A percentile compares a stretch with the other conserved stretches of the same genome.
phyloP scores from a whole-genome alignment of 2,329 filamentous ascomycete species.

The Colletotrichum acutatum region DNA sequence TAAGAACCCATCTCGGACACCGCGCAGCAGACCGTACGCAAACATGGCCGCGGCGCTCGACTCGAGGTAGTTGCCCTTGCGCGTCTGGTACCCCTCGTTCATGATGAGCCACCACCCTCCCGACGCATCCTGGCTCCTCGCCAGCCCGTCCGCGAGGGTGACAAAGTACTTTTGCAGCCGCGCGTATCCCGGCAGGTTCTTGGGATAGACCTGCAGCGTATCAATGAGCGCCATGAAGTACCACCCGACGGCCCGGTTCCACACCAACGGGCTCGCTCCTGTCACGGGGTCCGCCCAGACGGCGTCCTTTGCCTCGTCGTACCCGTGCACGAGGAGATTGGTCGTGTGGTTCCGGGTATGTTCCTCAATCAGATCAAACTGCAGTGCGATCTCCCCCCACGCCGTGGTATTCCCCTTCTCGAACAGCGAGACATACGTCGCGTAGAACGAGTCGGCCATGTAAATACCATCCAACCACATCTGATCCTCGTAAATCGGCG shows the following conservation, averaged over 20 bases:
- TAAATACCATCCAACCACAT: constrained; percentile 70
- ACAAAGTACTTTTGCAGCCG: constrained; percentile 52
- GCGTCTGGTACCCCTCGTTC: constrained; percentile 57
- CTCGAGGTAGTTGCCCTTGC: constrained; percentile 69
- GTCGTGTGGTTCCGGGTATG: constrained; percentile 52
- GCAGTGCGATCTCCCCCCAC: constrained; percentile 56
- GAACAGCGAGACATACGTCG: constrained; percentile 51
- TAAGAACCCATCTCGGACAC: constrained; percentile 45
- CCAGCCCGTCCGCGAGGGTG: constrained; percentile 53
- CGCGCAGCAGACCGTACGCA: constrained; percentile 60
- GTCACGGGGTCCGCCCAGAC: constrained; percentile 62
- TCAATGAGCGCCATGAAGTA: constrained; percentile 64
- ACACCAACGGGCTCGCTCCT: constrained; percentile 63
- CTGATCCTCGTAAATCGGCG: constrained; percentile 57
- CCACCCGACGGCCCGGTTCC: constrained; percentile 66
- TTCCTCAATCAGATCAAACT: constrained; percentile 57
- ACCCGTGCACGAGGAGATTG: constrained; percentile 64
- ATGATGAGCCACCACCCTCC: constrained; percentile 71
- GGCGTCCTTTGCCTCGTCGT: constrained; percentile 59
- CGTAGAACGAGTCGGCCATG: constrained; percentile 59
- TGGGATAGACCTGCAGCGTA: constrained; percentile 57
- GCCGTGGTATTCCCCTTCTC: constrained; percentile 51
- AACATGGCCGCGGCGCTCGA: constrained; percentile 70
- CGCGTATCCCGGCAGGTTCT: constrained; percentile 47
- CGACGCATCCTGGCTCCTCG: constrained; percentile 50